Base-by-base conservation (phyloP, 208 protist genomes). In the Acanthamoeba castellanii region DNA sequence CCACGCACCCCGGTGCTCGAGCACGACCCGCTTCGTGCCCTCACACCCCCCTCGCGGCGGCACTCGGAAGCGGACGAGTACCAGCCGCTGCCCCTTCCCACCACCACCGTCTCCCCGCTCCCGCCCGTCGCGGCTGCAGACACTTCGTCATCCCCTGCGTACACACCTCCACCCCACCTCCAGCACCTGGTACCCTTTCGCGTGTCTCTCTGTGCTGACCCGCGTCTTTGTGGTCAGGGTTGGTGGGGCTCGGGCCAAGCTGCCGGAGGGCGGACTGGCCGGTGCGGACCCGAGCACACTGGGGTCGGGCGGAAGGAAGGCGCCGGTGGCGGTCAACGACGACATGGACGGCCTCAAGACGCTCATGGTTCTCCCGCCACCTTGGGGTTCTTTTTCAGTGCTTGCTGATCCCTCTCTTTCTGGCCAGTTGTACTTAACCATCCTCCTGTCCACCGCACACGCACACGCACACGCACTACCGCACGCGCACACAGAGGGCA, bases 301-400 rank as follows among this genome's bases (percentile, higher is more conserved):
- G 66, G 66, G 30, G 11, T 16, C 37, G 32, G 20, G 72, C 32
- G 72, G 72, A 27, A 42, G 42, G 30, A 7, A 37, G 5, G 42
- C 25, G 18, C 27, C 47, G 50, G 81, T 88, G 47, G 45, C 52
- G 7, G 81, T 66, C 47, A 92, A 45, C 32, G 61, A 92, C 22
- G 87, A 92, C 61, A 92, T 92, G 87, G 64, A 92, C 8, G 87
- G 87, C 30, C 87, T 92, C 32, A 70, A 72, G 25, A 34, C 87
- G 0, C 61, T 92, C 13, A 92, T 92, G 87, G 87, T 74, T 59
- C 66, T 1, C 66, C 30, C 9, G 9, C 22, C 47, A 1, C 32
- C 20, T 45, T 1, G 1, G 9, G 9, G 18, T 25, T 3, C 8
- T 42, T 42, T 68, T 68, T 90, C 55, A 18, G 14, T n/a, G 11